Percentiles rank a stretch among this genome's conserved stretches.
Evolutionary conservation across 805 yeast species (phyloP).

Genomic region (Kuraishia floccosa): DNA sequence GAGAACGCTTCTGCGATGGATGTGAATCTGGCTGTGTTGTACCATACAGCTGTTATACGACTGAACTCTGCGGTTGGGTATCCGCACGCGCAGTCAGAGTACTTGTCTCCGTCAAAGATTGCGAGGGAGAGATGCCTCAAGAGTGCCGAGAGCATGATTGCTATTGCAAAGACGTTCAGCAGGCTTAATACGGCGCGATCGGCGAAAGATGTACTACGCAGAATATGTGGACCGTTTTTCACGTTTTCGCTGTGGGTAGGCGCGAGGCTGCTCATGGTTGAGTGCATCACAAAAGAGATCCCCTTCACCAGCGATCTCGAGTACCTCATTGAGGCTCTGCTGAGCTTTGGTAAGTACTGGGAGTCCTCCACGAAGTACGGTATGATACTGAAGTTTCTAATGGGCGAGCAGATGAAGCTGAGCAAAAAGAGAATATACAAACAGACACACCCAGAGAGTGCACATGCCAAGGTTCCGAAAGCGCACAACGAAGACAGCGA

Average conservation of each 20-base stretch:
- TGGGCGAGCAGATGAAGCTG: slow-evolving; percentile 10
- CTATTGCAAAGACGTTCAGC: slow-evolving; percentile 4
- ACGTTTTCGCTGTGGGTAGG: slow-evolving; percentile 21
- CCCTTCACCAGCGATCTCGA: slow-evolving; percentile 4
- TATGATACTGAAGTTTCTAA: slow-evolving; percentile 12
- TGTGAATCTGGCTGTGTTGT: slow-evolving; percentile 6
- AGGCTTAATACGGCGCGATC: not conserved
- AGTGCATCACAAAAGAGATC: slow-evolving; percentile 9
- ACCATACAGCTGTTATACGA: slow-evolving; percentile 11
- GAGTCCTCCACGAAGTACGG: slow-evolving; percentile 13
- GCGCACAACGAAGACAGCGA: slow-evolving; percentile 11
- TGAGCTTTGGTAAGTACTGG: slow-evolving; percentile 12
- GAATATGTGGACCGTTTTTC: slow-evolving; percentile 17
- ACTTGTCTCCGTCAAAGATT: slow-evolving; percentile 9
- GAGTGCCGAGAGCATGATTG: slow-evolving; percentile 6
- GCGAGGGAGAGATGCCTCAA: slow-evolving; percentile 9
- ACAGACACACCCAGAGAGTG: not conserved
- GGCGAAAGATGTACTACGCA: not conserved
- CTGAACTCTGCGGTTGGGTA: slow-evolving; percentile 14
- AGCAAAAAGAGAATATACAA: slow-evolving; percentile 3
- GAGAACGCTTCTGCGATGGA: slow-evolving; percentile 5
- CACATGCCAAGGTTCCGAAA: not conserved
- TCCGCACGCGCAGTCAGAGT: slow-evolving; percentile 12
- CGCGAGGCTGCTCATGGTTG: slow-evolving; percentile 19
- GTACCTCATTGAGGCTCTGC: slow-evolving; percentile 8